Evolutionary conservation across 1,139 yeast genomes (phyloP).

Genomic region (Oligophagozyma castellii): DNA sequence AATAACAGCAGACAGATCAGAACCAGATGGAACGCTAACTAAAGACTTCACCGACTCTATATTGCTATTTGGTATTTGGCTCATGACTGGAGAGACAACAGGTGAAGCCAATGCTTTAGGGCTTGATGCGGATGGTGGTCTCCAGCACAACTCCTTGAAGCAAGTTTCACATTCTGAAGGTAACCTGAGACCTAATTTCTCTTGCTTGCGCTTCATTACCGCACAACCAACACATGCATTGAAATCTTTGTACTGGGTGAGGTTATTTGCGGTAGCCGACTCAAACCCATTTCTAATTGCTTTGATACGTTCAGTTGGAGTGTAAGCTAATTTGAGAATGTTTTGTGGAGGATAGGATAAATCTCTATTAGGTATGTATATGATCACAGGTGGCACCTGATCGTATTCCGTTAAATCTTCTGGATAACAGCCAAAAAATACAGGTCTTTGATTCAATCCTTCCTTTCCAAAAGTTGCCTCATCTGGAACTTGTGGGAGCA

Average conservation of each 20-base stretch:
- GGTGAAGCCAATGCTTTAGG: too few species aligned
- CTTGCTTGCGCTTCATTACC: constrained; percentile 65
- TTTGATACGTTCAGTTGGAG: constrained; percentile 38
- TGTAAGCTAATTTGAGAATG: constrained; percentile 51
- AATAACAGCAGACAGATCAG: too few species aligned
- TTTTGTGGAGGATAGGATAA: constrained; percentile 54
- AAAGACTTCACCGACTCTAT: too few species aligned
- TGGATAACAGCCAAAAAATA: constrained; percentile 76
- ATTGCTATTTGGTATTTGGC: too few species aligned
- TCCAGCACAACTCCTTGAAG: constrained; percentile 69
- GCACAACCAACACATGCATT: constrained; percentile 80
- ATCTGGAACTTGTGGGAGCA: constrained; percentile 78
- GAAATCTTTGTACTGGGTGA: constrained; percentile 62
- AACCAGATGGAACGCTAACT: too few species aligned
- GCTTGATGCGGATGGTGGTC: too few species aligned
- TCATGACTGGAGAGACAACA: too few species aligned
- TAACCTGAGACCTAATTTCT: constrained; percentile 46
- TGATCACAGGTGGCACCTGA: constrained; percentile 52
- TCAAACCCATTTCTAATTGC: constrained; percentile 72
- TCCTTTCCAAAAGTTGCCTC: constrained; percentile 39
- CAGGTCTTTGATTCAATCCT: constrained; percentile 47
- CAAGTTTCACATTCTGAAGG: constrained; percentile 62
- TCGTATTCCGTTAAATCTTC: constrained; percentile 41
- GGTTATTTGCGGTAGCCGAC: constrained; percentile 52
- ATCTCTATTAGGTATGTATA: constrained; percentile 68